Evolutionary conservation across 2,329 filamentous ascomycete species (phyloP), one percentile per base, ranked within the genome.

Genomic region (Fusarium chuoi): DNA sequence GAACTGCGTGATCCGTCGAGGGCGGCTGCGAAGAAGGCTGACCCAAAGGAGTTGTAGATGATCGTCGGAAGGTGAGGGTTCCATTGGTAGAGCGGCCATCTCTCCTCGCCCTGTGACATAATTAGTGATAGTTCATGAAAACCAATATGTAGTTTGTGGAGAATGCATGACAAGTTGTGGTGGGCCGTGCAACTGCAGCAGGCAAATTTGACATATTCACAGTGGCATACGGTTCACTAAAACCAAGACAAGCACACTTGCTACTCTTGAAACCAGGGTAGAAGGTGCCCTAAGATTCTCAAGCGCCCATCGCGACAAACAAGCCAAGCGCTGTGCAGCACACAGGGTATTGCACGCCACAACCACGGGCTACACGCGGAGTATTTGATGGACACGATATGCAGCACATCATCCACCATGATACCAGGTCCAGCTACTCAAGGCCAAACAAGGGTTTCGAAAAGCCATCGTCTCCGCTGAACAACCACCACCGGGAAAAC

Each of bases 21-120:
- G 78, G 78, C 62, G 79, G 75, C 75, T 84, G 83, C 75, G 83
- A 81, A 75, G 80, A 78, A 54, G 77, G 73, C 76, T 85, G 81
- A 58, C 81, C 82, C 65, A 86, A 83, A 38, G 88, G 87, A 24
- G 89, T 90, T 71, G 89, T 90, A 52, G 90, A 91, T 51, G 89
- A 84, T 78, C 90, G 89, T 79, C 90, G 89, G 79, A 92, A 89
- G 71, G 90, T 92, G 58, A 91, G 83, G 36, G 90, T 91, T 46
- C 90, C 90, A 78, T 92, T 92, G 30, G 87, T 84, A 65, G 88
- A 85, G 75, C 89, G 87, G 71, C 86, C 87, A 66, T 89, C 87
- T 78, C 87, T 85, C 79, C 90, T 87, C 72, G 88, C 83, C 90
- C 90, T 92, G 33, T 55, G n/a, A 55, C 60, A 38, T 36, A 60